Base-by-base conservation (phyloP, 208 protist species). In the Herpetomonas samuelpessoai region DNA sequence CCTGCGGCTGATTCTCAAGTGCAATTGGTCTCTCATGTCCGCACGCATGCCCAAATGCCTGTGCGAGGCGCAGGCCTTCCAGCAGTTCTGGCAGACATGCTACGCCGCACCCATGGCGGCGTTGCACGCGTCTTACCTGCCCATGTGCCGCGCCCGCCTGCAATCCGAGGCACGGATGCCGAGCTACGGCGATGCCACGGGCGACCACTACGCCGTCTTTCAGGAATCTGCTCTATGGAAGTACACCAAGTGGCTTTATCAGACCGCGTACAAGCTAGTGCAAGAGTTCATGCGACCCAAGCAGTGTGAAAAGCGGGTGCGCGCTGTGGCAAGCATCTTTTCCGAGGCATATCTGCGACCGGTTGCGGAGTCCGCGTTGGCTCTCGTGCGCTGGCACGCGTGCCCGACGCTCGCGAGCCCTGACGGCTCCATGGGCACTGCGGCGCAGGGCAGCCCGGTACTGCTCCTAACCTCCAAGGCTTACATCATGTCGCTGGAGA, bases 401-500 rank as follows among this genome's bases (percentile, higher is more conserved):
- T 38, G 41, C 21, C 67, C 74, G 16, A 64, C 74, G 31, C 39
- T 76, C 41, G n/a, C n/a, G n/a, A n/a, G n/a, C n/a, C n/a, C n/a
- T n/a, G n/a, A n/a, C n/a, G n/a, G n/a, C n/a, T n/a, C n/a, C n/a
- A n/a, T n/a, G n/a, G n/a, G n/a, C n/a, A n/a, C n/a, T n/a, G n/a
- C n/a, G n/a, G n/a, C n/a, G n/a, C n/a, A n/a, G n/a, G n/a, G n/a
- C n/a, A n/a, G n/a, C n/a, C n/a, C n/a, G n/a, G n/a, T n/a, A n/a
- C n/a, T n/a, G 52, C 65, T 21, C 24, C 57, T 95, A 19, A 93
- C 76, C n/a, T 92, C 84, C 19, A 92, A 92, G 62, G 83, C 85
- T 19, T 91, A 89, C 70, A 95, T 95, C 59, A 57, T 93, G 49
- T 63, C 81, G 0, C 76, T 95, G 9, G 86, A 95, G 65, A 73